phyloP scores from a whole-genome alignment of 2,329 filamentous ascomycete species.

The Exutisphaerella laricina region DNA sequence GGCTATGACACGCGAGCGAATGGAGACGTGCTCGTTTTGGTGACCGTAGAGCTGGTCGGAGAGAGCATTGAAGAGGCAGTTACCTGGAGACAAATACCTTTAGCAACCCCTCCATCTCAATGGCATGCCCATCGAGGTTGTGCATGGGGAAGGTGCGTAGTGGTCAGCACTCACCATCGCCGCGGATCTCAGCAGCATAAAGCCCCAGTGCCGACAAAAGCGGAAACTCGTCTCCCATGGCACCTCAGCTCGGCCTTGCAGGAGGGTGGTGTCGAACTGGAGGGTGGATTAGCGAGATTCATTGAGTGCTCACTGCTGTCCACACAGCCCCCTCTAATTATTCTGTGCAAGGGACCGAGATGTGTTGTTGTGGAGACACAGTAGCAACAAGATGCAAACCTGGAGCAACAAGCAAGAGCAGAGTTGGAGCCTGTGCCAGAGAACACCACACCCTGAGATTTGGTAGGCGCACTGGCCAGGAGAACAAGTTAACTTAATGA shows the following conservation, averaged over 20 bases:
- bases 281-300: slow-evolving; percentile 9
- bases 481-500: too few relatives aligned
- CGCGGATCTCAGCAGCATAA: slow-evolving; percentile 54
- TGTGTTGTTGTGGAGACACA: slow-evolving; percentile 1
- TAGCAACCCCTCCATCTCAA: slow-evolving; percentile 11
- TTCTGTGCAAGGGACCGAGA: background rate
- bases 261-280: slow-evolving; percentile 4
- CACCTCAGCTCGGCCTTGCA: background rate
- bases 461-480: too few relatives aligned
- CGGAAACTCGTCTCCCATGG: slow-evolving; percentile 45
- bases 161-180: slow-evolving; percentile 52
- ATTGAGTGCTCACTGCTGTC: slow-evolving; percentile 2
- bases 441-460: too few relatives aligned
- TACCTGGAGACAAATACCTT: slow-evolving; percentile 44
- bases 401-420: too few relatives aligned
- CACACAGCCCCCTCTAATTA: background rate
- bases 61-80: slow-evolving; percentile 64
- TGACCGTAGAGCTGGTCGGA: slow-evolving; percentile 62
- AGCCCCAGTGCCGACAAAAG: slow-evolving; percentile 53
- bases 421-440: too few relatives aligned
- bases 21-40: slow-evolving; percentile 52
- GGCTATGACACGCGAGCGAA: slow-evolving; percentile 54
- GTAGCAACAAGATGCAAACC: too few relatives aligned
- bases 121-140: slow-evolving; percentile 8
- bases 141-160: slow-evolving; percentile 6